These are phyloP conservation scores for Mallotus repandus DNA, from an alignment of 441 rosid species.

Conservation along the genomic window DNA sequence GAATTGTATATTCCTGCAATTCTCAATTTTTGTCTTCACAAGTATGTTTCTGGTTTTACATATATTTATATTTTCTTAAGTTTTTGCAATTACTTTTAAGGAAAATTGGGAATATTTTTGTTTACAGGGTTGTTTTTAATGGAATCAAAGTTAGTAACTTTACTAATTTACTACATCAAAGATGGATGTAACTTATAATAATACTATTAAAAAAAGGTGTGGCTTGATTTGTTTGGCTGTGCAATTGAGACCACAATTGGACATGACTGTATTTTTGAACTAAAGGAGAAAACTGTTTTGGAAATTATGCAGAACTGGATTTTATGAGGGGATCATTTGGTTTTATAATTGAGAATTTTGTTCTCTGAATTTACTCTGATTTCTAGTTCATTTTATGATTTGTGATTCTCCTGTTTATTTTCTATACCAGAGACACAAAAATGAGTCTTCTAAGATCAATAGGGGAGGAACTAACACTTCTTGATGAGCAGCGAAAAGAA, in stretches of 20 bases:
- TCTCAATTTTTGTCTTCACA: constrained; percentile 74
- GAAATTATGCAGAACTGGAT: neutral
- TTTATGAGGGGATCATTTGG: neutral
- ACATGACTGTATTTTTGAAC: too few relatives aligned
- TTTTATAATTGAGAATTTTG: neutral
- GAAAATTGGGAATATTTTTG: neutral
- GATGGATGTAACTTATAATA: too few relatives aligned
- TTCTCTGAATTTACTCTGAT: constrained; percentile 3
- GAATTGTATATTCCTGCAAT: constrained; percentile 69
- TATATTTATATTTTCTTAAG: neutral
- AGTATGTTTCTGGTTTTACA: constrained; percentile 33
- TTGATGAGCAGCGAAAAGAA: constrained; percentile 56
- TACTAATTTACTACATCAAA: too few relatives aligned
- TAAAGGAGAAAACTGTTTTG: neutral
- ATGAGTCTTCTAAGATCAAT: constrained; percentile 52
- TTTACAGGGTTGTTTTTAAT: neutral
- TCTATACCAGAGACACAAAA: constrained; percentile 51
- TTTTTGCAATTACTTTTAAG: neutral
- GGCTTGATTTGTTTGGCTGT: neutral
- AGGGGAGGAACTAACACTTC: constrained; percentile 50
- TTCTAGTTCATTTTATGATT: neutral
- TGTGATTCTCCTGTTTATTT: constrained; percentile 13
- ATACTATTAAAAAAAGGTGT: too few relatives aligned
- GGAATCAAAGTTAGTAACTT: too few relatives aligned
- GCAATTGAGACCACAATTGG: neutral